A percentile compares a stretch with the other conserved stretches of the same genome.
phyloP scores from a whole-genome alignment of 345 rosid genomes.

The Punica granatum region DNA sequence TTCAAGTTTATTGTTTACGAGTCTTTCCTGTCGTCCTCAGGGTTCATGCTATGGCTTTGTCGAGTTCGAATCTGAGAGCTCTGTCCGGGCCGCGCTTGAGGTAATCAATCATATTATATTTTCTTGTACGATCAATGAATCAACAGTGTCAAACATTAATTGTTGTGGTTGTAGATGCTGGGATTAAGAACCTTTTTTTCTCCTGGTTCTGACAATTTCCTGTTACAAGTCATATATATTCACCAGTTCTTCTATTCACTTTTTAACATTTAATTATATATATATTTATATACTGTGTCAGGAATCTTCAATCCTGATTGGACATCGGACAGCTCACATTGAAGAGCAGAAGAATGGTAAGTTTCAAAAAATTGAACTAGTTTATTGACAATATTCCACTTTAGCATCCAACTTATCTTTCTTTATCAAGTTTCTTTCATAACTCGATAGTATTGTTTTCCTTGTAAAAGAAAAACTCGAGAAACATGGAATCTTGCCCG shows the following conservation, averaged over 20 bases:
- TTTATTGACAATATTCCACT: not conserved
- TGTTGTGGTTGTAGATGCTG: not conserved
- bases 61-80: slow-evolving; percentile 58
- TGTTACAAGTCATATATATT: not conserved
- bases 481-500: too few relatives aligned
- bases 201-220: not conserved
- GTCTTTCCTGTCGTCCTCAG: slow-evolving; percentile 4
- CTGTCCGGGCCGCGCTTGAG: slow-evolving; percentile 57
- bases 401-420: too few relatives aligned
- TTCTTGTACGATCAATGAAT: not conserved
- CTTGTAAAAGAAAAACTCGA: too few relatives aligned
- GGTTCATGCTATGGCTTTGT: slow-evolving; percentile 74
- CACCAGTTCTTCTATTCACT: not conserved
- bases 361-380: slow-evolving; percentile 1
- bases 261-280: too few relatives aligned
- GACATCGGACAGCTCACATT: slow-evolving; percentile 55
- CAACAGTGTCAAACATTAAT: not conserved
- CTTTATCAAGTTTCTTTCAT: too few relatives aligned
- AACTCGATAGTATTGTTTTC: too few relatives aligned
- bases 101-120: slow-evolving; percentile 22
- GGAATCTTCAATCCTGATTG: slow-evolving; percentile 46
- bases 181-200: not conserved
- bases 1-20: not conserved
- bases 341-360: slow-evolving; percentile 68
- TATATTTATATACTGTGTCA: slow-evolving; percentile 12